phyloP scores from a whole-genome alignment of 768 basidiomycete species.

The Mycena maculata region DNA sequence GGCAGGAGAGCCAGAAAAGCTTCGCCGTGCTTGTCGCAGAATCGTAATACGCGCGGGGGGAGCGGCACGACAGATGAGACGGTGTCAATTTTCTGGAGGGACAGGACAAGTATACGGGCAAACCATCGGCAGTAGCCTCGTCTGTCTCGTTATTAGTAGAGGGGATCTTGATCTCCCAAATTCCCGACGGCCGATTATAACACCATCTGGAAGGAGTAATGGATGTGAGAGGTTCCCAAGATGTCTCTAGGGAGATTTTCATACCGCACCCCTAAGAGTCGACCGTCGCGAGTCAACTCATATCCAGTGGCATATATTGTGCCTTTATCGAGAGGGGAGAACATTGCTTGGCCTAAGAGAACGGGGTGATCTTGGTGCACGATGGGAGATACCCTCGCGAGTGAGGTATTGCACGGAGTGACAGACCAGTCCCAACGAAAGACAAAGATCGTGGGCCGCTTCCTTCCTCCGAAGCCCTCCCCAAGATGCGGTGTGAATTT shows the following conservation, averaged over 20 bases:
- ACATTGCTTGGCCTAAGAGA: slow-evolving; percentile 68
- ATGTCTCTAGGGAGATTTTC: too few species aligned
- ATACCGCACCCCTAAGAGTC: slow-evolving; percentile 57
- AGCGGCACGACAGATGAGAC: slow-evolving; percentile 62
- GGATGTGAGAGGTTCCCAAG: too few species aligned
- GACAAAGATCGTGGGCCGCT: slow-evolving; percentile 64
- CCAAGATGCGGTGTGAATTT: slow-evolving; percentile 71
- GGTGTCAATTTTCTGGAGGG: slow-evolving; percentile 54
- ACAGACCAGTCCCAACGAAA: slow-evolving; percentile 55
- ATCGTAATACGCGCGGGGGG: slow-evolving; percentile 60
- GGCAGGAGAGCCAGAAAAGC: slow-evolving; percentile 67
- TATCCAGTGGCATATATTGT: slow-evolving; percentile 71
- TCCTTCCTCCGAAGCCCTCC: slow-evolving; percentile 67
- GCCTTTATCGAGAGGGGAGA: slow-evolving; percentile 52
- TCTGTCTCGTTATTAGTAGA: neutral
- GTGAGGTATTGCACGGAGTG: slow-evolving; percentile 23
- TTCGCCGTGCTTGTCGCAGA: slow-evolving; percentile 35
- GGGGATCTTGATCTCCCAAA: slow-evolving; percentile 61
- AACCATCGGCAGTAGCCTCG: slow-evolving; percentile 16
- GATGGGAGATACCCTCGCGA: slow-evolving; percentile 22
- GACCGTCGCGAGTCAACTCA: slow-evolving; percentile 66
- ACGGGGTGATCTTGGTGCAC: slow-evolving; percentile 37
- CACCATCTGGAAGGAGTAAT: slow-evolving; percentile 2
- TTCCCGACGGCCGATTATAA: slow-evolving; percentile 63
- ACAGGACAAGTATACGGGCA: slow-evolving; percentile 26